phyloP scores from a whole-genome alignment of 768 basidiomycete genomes.

The Podaxis sp. region DNA sequence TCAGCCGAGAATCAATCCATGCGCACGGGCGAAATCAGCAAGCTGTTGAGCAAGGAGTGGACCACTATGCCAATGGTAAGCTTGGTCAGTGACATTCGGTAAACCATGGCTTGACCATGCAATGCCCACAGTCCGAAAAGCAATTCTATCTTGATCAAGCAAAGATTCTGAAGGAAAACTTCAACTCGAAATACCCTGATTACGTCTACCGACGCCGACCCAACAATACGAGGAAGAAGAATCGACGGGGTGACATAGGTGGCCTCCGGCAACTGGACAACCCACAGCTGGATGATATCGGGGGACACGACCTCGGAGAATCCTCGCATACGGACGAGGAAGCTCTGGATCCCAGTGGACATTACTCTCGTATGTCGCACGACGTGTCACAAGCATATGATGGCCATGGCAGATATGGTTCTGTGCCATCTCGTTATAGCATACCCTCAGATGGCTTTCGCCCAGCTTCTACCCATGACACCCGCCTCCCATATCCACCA shows the following conservation, averaged over 20 bases:
- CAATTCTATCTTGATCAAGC: constrained; percentile 88
- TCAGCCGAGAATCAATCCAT: constrained; percentile 84
- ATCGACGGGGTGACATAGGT: constrained; percentile 8
- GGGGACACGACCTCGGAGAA: constrained; percentile 29
- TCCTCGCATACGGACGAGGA: constrained; percentile 32
- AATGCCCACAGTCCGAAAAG: constrained; percentile 59
- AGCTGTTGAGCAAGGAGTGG: constrained; percentile 86
- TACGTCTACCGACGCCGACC: constrained; percentile 87
- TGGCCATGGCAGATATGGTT: constrained; percentile 24
- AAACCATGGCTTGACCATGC: constrained; percentile 5
- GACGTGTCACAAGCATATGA: constrained; percentile 20
- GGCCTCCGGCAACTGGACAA: constrained; percentile 21
- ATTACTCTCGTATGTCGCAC: constrained; percentile 16
- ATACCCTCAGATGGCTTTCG: constrained; percentile 17
- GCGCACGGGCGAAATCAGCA: constrained; percentile 89
- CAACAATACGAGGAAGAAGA: constrained; percentile 64
- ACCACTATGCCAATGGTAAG: constrained; percentile 70
- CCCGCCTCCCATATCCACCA: constrained; percentile 19
- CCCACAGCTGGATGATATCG: constrained; percentile 21
- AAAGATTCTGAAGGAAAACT: constrained; percentile 78
- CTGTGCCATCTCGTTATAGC: constrained; percentile 20
- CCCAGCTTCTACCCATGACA: constrained; percentile 18
- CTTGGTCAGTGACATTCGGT: constrained; percentile 15
- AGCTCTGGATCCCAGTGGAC: constrained; percentile 13
- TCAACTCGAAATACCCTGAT: constrained; percentile 84